phyloP scores from a whole-genome alignment of 768 basidiomycete genomes.

The Cystobasidium ongulense region DNA sequence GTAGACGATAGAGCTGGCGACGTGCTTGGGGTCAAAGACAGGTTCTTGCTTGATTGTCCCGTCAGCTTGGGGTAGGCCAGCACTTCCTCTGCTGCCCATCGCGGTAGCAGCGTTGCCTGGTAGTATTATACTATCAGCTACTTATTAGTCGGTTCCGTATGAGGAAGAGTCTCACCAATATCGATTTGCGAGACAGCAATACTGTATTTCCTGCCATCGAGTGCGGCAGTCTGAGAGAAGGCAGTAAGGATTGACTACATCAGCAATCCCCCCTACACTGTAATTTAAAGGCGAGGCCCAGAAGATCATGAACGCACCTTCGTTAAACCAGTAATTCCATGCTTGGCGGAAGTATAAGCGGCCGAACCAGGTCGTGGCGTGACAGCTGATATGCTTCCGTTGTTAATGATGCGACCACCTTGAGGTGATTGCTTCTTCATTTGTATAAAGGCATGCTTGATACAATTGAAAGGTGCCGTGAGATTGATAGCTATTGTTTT shows the following conservation, averaged over 20 bases:
- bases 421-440: conserved; percentile 67
- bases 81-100: conserved; percentile 51
- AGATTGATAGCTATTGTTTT: conserved; percentile 65
- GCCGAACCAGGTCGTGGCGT: conserved; percentile 56
- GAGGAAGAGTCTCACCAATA: conserved; percentile 52
- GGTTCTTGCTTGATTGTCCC: conserved; percentile 56
- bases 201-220: conserved; percentile 65
- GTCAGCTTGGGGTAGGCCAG: conserved; percentile 62
- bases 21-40: conserved; percentile 63
- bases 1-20: conserved; percentile 63
- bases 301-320: conserved; percentile 41
- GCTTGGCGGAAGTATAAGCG: conserved; percentile 70
- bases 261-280: too few relatives aligned
- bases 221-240: conserved; percentile 51
- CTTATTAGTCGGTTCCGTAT: not conserved
- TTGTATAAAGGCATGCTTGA: conserved; percentile 61
- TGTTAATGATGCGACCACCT: conserved; percentile 71
- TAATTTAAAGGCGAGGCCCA: not conserved
- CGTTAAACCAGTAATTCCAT: conserved; percentile 68
- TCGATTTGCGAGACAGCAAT: conserved; percentile 77
- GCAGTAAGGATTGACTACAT: not conserved
- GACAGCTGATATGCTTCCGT: conserved; percentile 68
- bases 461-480: conserved; percentile 64
- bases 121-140: not conserved
- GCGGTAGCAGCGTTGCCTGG: conserved; percentile 64